A percentile compares a stretch with the other conserved stretches of the same genome.
phyloP scores from a whole-genome alignment of 2,329 filamentous ascomycete species.

The Graphium sp. region DNA sequence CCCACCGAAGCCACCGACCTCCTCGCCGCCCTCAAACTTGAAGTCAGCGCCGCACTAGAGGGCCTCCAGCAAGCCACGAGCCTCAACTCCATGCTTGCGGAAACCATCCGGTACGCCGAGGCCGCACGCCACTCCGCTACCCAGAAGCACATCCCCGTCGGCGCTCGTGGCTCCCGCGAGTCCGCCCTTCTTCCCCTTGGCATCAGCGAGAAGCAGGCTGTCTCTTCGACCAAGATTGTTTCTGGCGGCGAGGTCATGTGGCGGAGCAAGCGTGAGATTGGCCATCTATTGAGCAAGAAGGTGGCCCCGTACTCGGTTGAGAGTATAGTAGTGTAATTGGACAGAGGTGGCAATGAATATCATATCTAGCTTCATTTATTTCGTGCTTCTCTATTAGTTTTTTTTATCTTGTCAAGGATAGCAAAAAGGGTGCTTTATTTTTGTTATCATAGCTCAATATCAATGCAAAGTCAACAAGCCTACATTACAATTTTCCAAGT shows the following conservation, averaged over 20 bases:
- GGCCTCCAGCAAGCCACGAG: constrained; percentile 53
- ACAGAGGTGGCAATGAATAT: background rate
- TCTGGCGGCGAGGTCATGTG: constrained; percentile 53
- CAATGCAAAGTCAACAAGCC: no score
- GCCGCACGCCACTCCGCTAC: constrained; percentile 11
- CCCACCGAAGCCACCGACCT: constrained; percentile 43
- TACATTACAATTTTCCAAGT: no score
- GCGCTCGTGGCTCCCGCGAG: background rate
- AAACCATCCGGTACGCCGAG: constrained; percentile 46
- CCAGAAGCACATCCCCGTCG: background rate
- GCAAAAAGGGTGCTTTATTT: no score
- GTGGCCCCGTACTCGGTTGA: constrained; percentile 75
- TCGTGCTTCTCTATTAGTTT: background rate
- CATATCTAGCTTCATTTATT: constrained; percentile 2
- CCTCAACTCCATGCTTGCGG: constrained; percentile 45
- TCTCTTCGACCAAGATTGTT: constrained; percentile 41
- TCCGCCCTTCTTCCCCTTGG: constrained; percentile 50
- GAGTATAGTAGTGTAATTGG: constrained; percentile 43
- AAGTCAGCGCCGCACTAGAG: constrained; percentile 55
- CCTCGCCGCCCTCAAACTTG: constrained; percentile 46
- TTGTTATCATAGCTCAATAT: no score
- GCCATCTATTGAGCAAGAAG: constrained; percentile 61
- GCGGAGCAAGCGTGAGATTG: constrained; percentile 57
- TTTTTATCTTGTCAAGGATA: no score
- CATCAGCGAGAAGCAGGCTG: constrained; percentile 38